These are phyloP conservation scores for Sistotremastrum niveocremeum DNA, from an alignment of 768 basidiomycete genomes.

Conservation along the genomic window DNA sequence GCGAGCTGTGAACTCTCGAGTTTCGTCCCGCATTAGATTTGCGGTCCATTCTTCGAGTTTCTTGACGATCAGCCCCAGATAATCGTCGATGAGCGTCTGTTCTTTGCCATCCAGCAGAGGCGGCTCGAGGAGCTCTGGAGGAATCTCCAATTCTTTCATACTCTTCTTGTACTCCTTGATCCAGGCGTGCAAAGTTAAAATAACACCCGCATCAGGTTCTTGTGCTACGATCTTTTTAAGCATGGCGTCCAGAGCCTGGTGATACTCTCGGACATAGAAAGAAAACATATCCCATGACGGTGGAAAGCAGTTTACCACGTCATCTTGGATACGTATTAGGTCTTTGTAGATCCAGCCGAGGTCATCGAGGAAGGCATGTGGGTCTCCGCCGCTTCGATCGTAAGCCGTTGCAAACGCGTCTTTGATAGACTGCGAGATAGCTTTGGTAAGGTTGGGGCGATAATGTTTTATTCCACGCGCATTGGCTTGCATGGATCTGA, in stretches of 20 bases:
- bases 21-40: slow-evolving; percentile 87
- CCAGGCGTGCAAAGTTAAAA: slow-evolving; percentile 84
- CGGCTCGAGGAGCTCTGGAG: slow-evolving; percentile 71
- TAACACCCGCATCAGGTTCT: slow-evolving; percentile 76
- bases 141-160: slow-evolving; percentile 87
- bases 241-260: slow-evolving; percentile 65
- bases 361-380: slow-evolving; percentile 59
- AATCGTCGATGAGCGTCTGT: slow-evolving; percentile 87
- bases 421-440: slow-evolving; percentile 66
- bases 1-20: slow-evolving; percentile 70
- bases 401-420: slow-evolving; percentile 57
- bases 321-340: slow-evolving; percentile 80
- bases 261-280: slow-evolving; percentile 77
- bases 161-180: slow-evolving; percentile 89
- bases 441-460: slow-evolving; percentile 74
- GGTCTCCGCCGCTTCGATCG: slow-evolving; percentile 45
- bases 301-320: slow-evolving; percentile 86
- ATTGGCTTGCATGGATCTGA: slow-evolving; percentile 86
- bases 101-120: slow-evolving; percentile 92
- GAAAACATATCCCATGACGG: slow-evolving; percentile 82
- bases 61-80: slow-evolving; percentile 80
- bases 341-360: slow-evolving; percentile 92
- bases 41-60: slow-evolving; percentile 96
- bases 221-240: slow-evolving; percentile 56
- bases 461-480: slow-evolving; percentile 93